Base-by-base conservation (phyloP, 2,329 filamentous ascomycete genomes). In the Ceratocystiopsis minuta region DNA sequence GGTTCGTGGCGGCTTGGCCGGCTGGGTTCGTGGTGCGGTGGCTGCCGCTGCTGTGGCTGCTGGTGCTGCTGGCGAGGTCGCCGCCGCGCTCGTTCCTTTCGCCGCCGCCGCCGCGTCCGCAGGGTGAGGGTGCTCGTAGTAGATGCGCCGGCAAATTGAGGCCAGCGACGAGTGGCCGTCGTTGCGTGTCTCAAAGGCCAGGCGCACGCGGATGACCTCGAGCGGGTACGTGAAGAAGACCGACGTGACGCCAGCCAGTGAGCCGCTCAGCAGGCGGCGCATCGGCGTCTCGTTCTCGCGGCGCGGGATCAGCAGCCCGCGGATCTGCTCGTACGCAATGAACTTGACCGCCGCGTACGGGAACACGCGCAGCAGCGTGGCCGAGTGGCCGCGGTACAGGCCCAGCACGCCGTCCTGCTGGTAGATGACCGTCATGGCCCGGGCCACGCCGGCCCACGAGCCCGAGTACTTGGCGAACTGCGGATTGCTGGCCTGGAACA, bases 281-380 rank as follows among this genome's bases (percentile, higher is more conserved):
- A 80, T 58, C 1, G 80, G 72, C 0, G 88, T 96, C 57, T 98
- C 90, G 44, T 92, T 70, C 6, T 78, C 65, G 40, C 67, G 73
- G 34, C 62, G 65, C 2, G 72, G 72, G 46, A 98, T 96, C 31
- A 96, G 55, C 14, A 78, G 54, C 13, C 80, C 75, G 45, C 90
- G 82, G 49, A 95, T 84, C 60, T 98, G 90, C 59, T 98, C 90
- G 63, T 98, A 98, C 37, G 88, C 87, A 36, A 98, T 72, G 55
- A 98, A 98, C 56, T 98, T 98, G 61, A 96, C 94, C 37, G 83
- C 88, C 15, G 88, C 90, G 58, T 98, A 98, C 6, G 90, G 90
- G 53, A 96, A 98, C 48, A 98, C 93, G 49, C 90, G 79, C 41
- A 96, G 68, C 3, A 98, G 66, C 0, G 90, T 98, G 3, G 87